Evolutionary conservation across 768 basidiomycete species (phyloP).

Genomic region (Tephrocybe sp.): DNA sequence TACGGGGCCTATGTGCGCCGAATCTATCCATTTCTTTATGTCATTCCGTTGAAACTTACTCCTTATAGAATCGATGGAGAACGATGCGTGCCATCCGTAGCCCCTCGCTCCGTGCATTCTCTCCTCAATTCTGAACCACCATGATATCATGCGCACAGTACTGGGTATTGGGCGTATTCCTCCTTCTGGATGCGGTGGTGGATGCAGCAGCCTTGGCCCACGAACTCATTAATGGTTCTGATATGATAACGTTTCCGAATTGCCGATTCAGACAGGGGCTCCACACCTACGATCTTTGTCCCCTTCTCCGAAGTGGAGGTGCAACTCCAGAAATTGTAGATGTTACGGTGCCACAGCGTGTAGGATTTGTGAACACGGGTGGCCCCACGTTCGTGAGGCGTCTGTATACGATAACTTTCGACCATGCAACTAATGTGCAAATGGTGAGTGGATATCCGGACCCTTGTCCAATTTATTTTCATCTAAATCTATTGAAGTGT

Average conservation of each 20-base stretch:
- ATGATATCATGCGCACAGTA: not conserved
- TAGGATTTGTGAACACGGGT: not conserved
- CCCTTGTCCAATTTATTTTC: not conserved
- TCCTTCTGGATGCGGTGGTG: slow-evolving; percentile 1
- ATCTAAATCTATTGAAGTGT: slow-evolving; percentile 13
- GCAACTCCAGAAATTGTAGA: not conserved
- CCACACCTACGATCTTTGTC: slow-evolving; percentile 9
- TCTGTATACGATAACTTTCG: slow-evolving; percentile 4
- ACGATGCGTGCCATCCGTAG: not conserved
- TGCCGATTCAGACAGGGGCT: slow-evolving; percentile 9
- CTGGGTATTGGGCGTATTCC: not conserved
- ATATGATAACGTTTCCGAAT: slow-evolving; percentile 1
- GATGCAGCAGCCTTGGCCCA: slow-evolving; percentile 3
- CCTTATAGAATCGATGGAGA: not conserved
- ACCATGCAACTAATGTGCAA: slow-evolving; percentile 1
- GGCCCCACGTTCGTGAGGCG: not conserved
- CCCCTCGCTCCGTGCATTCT: too few relatives aligned
- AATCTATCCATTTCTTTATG: not conserved
- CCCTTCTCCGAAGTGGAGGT: slow-evolving; percentile 6
- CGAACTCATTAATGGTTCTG: slow-evolving; percentile 3
- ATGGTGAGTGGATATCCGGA: not conserved
- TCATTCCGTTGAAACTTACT: not conserved
- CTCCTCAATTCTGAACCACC: not conserved
- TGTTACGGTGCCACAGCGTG: not conserved
- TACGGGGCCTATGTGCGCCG: not conserved